Base-by-base conservation (phyloP, 2,329 filamentous ascomycete species). In the Colletotrichum truncatum region DNA sequence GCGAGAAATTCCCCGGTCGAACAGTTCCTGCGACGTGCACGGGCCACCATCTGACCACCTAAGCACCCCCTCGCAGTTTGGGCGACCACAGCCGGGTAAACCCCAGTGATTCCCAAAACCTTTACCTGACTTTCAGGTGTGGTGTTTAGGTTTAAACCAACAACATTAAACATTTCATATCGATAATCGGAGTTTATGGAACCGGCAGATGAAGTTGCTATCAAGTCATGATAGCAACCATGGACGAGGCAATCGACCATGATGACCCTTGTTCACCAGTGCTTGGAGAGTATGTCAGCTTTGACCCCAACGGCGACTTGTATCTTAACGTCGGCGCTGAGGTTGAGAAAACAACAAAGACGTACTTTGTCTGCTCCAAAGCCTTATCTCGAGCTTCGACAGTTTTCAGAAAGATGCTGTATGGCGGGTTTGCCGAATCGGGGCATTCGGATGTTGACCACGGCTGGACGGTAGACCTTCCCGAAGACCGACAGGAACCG, bases 351-450 rank as follows among this genome's bases (percentile, higher is more conserved):
- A 59, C 41, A 1, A 12, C 67, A n/a, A 14, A 52, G 16, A 36
- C 53, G 12, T 74, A 73, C 18, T 59, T 67, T 2, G 72, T 72
- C 2, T 76, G 72, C 48, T 75, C 74, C 1, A 69, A 71, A n/a
- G 63, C 74, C 0, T 52, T 76, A 3, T 68, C 71, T 2, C 68
- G 74, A 7, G 69, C 67, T 3, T 76, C 73, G 2, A 60, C 70
- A 0, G 73, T 75, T 2, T 74, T 75, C 51, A 72, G 70, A 10
- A 65, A 68, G 1, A 74, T 76, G 74, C 67, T 76, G 0, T 71
- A 70, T 36, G 72, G 73, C 5, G 53, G 68, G 14, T 75, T 75
- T 36, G 57, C 64, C 6, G 73, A 76, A 45, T 69, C 70, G 26
- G 67, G 64, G 39, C 25, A 23, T 0, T 26, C 10, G 32, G 48